phyloP scores from a whole-genome alignment of 78 protist genomes.

The Salpingoeca rosetta region DNA sequence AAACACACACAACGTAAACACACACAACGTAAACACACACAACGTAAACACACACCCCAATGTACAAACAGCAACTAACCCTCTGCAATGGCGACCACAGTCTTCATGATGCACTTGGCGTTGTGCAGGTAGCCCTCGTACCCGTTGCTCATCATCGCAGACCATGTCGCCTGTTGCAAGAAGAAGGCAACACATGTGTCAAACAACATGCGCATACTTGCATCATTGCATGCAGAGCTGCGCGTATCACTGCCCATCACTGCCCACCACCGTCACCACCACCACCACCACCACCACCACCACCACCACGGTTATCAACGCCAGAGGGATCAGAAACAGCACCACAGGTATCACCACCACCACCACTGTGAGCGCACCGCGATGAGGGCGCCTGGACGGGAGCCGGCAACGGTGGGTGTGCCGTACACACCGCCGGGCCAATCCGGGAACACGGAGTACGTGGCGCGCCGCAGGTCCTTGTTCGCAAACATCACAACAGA shows the following conservation, averaged over 20 bases:
- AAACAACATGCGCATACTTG: no score
- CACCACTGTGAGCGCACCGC: no score
- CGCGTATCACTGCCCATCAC: no score
- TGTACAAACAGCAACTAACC: neutral
- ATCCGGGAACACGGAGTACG: slow-evolving; percentile 25
- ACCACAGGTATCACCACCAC: no score
- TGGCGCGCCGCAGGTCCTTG: slow-evolving; percentile 12
- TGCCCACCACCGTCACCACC: no score
- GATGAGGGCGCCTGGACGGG: slow-evolving; percentile 46
- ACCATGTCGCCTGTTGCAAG: neutral
- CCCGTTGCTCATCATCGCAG: neutral
- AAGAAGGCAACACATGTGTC: neutral
- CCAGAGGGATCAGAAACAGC: no score
- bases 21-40: no score
- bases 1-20: no score
- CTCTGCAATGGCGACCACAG: neutral
- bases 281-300: no score
- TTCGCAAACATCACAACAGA: slow-evolving; percentile 33
- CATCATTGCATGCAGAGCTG: no score
- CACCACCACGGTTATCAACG: no score
- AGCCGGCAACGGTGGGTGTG: slow-evolving; percentile 30
- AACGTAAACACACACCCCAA: no score
- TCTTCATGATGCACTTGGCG: neutral
- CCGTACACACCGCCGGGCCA: slow-evolving; percentile 72
- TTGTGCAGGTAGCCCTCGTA: neutral